phyloP scores from a whole-genome alignment of 129 eudicot genomes.

The Tanacetum coccineum region DNA sequence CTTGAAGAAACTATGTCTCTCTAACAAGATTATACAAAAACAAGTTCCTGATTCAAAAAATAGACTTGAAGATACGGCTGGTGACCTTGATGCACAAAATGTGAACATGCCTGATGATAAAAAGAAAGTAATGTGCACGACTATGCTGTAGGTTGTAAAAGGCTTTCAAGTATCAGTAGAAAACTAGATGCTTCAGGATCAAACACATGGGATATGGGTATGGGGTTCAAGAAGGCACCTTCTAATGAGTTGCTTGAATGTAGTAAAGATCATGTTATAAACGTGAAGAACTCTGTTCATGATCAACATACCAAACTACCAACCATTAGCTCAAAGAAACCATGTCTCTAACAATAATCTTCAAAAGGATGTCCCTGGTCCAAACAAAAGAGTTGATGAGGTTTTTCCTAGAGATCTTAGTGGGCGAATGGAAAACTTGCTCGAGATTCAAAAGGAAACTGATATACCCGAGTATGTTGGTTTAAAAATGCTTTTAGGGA shows the following conservation, averaged over 20 bases:
- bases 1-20: no score
- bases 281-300: slow-evolving; percentile 13
- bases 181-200: neutral
- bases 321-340: slow-evolving; percentile 21
- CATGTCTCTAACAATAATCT: slow-evolving; percentile 14
- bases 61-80: no score
- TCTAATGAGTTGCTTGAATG: neutral
- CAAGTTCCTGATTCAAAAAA: no score
- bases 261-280: slow-evolving; percentile 16
- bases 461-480: no score
- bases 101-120: no score
- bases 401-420: no score
- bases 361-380: neutral
- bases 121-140: neutral
- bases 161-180: neutral
- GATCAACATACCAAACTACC: slow-evolving; percentile 15
- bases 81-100: no score
- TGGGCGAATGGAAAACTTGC: no score
- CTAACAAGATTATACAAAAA: no score
- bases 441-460: no score
- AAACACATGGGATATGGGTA: neutral
- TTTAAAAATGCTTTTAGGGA: neutral
- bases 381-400: slow-evolving; percentile 1
- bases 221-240: neutral
- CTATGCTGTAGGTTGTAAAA: neutral